Base-by-base conservation (phyloP, 169 alveolate species). In the Blepharisma undulans region DNA sequence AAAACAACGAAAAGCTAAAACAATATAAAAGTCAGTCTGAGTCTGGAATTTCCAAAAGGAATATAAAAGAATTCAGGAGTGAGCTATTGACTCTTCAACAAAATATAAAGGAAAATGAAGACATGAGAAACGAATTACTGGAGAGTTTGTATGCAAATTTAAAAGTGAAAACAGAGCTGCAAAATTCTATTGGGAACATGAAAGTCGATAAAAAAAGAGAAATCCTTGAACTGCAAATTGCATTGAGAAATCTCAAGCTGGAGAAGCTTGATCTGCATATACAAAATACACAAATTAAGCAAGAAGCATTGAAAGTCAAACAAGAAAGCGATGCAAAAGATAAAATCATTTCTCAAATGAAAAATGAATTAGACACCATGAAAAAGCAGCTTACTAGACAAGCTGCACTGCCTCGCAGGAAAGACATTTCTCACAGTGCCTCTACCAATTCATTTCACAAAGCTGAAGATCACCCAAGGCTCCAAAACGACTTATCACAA, bases 261-360 rank as follows among this genome's bases (percentile, higher is more conserved):
- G 84, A 86, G 29, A 36, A 27, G 29, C 29, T 36, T 2, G 84
- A 86, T 36, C 36, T 86, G 22, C 80, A 86, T 36, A 66, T 61
- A 66, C 91, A 71, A 72, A 86, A 86, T 48, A 27, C 60, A 71
- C 29, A 27, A 34, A 30, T 30, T 10, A 61, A 72, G 27, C 91
- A 86, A 86, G 72, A 72, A 72, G 84, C 84, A 66, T 30, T 25
- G 48, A 27, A 86, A 48, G 72, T 21, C 6, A 27, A 86, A 10
- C 32, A 86, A 72, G 84, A 86, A 72, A 71, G 84, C 27, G 76
- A 86, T 10, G 91, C 59, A 8, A 86, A 86, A 72, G 91, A 86
- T 25, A 21, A 22, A 66, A 71, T 86, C 6, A 86, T 86, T 21
- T 25, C 25, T 7, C 25, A 61, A 72, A 86, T 86, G 91, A 22